These are phyloP conservation scores for Cyclanthera cordifolia DNA, from an alignment of 306 rosid species.

Conservation along the genomic window DNA sequence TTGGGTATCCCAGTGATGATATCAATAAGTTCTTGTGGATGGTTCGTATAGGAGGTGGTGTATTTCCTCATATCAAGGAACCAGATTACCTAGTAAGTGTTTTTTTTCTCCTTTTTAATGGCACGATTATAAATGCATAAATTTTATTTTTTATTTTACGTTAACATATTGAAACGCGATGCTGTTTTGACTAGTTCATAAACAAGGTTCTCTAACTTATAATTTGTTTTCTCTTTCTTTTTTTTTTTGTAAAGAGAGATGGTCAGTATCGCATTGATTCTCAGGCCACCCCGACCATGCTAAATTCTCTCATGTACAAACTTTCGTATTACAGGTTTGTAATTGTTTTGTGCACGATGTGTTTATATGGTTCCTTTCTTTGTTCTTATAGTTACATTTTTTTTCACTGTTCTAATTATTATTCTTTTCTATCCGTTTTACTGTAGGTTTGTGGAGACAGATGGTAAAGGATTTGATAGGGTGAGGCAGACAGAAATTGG, in stretches of 20 bases:
- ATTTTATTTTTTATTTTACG: too few relatives aligned
- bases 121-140: not conserved
- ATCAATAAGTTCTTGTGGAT: constrained; percentile 98
- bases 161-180: not conserved
- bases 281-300: constrained; percentile 92
- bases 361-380: constrained; percentile 8
- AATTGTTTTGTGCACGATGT: not conserved
- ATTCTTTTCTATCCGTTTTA: not conserved
- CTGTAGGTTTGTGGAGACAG: constrained; percentile 91
- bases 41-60: constrained; percentile 99
- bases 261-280: constrained; percentile 95
- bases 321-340: constrained; percentile 92
- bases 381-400: constrained; percentile 1
- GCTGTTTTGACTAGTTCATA: constrained; percentile 3
- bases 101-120: not conserved
- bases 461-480: constrained; percentile 83
- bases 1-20: constrained; percentile 97
- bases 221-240: not conserved
- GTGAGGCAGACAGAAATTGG: constrained; percentile 95
- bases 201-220: constrained; percentile 1
- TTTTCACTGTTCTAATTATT: constrained; percentile 3
- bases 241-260: constrained; percentile 51
- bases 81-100: constrained; percentile 79
- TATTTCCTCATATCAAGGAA: constrained; percentile 95
- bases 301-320: constrained; percentile 90